Conservation (phyloP, 2,329 filamentous ascomycete genomes). For the Colletotrichum higginsianum region DNA sequence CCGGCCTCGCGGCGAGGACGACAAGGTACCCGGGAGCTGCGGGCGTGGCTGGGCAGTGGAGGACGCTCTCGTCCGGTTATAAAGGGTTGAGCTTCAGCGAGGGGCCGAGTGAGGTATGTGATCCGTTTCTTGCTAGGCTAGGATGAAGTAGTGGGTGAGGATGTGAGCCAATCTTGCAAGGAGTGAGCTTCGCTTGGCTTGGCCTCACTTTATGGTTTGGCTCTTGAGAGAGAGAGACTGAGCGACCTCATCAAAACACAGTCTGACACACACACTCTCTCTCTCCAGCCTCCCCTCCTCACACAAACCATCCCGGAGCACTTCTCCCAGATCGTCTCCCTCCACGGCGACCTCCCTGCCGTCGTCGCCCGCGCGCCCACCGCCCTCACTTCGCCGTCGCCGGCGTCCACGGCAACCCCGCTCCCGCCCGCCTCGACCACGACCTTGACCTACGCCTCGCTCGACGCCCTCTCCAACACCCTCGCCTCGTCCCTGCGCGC, state of each 20-base stretch:
- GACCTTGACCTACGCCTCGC: constrained; percentile 78
- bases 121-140: neutral
- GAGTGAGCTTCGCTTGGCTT: neutral
- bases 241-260: too few species aligned
- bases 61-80: neutral
- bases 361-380: constrained; percentile 66
- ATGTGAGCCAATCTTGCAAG: neutral
- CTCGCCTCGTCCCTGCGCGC: constrained; percentile 79
- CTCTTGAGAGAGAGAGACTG: too few species aligned
- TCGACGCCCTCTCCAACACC: constrained; percentile 83
- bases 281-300: constrained; percentile 73
- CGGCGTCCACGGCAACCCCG: constrained; percentile 57
- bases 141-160: neutral
- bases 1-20: neutral
- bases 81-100: constrained; percentile 26
- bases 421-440: constrained; percentile 72
- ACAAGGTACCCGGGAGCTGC: too few species aligned
- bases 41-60: neutral
- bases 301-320: constrained; percentile 80
- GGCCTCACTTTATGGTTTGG: neutral
- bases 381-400: constrained; percentile 43
- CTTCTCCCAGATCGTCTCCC: constrained; percentile 75
- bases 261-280: constrained; percentile 2
- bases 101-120: constrained; percentile 25
- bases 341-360: constrained; percentile 75